These are phyloP conservation scores for Penicillium sp. DNA, from an alignment of 2,329 filamentous ascomycete species.

Conservation along the genomic window DNA sequence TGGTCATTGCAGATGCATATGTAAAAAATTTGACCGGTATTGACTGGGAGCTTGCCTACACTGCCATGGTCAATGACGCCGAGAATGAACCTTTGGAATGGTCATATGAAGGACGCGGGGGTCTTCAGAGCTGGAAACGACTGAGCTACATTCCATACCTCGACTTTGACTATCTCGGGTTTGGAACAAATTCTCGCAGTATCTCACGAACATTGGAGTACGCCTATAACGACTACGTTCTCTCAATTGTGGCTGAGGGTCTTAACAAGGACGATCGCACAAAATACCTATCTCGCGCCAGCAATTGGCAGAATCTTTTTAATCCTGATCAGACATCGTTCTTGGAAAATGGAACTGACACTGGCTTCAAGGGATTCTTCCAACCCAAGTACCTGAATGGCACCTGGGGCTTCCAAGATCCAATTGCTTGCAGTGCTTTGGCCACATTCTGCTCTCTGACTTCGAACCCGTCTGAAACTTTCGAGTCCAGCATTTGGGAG, in stretches of 20 bases:
- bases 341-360: constrained; percentile 53
- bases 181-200: constrained; percentile 66
- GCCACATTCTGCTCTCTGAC: constrained; percentile 30
- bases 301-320: constrained; percentile 66
- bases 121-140: constrained; percentile 66
- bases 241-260: constrained; percentile 57
- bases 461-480: constrained; percentile 30
- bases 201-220: constrained; percentile 72
- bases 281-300: constrained; percentile 56
- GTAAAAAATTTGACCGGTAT: constrained; percentile 63
- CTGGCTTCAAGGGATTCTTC: constrained; percentile 67
- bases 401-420: constrained; percentile 65
- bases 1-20: constrained; percentile 63
- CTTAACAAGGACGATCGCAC: constrained; percentile 47
- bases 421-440: constrained; percentile 41
- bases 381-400: constrained; percentile 65
- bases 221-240: constrained; percentile 69
- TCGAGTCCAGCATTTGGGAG: constrained; percentile 34
- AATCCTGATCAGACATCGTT: constrained; percentile 57
- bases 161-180: constrained; percentile 63
- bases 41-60: constrained; percentile 65
- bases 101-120: constrained; percentile 66
- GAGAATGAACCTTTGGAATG: constrained; percentile 67
- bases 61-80: constrained; percentile 66
- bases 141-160: constrained; percentile 67